Evolutionary conservation across 2,329 filamentous ascomycete species (phyloP), one percentile per base, ranked within the genome.

Genomic region (Tolypocladium tundrense): DNA sequence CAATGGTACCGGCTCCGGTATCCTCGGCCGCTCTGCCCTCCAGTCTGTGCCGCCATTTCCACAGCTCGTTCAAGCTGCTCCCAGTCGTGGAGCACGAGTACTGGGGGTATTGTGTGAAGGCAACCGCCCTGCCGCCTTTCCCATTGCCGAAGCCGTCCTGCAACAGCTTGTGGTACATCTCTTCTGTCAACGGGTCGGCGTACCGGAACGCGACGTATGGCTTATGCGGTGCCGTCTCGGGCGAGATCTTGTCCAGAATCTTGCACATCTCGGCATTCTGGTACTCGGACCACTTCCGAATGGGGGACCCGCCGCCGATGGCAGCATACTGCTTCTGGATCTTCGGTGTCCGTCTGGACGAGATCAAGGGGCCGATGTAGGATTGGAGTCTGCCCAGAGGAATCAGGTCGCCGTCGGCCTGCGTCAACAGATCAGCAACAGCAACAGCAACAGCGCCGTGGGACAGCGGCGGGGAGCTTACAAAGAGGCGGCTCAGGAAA

Each of bases 51-150:
- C 92, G 83, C 91, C 92, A 97, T 75, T 95, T 97, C 94, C 94
- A 99, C 41, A 99, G 76, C 75, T 99, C 94, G 68, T 99, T 99
- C 58, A 99, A 76, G 61, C 91, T 96, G 72, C 91, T 96, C 27
- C 94, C 94, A 0, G 94, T 99, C 1, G 94, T 99, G 24, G 91
- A 96, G 76, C 95, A 99, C 24, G 91, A 96, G 74, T 99, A 99
- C 72, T 99, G 94, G 2, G 94, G 94, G 67, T 99, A 99, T 73
- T 99, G 94, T 35, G 93, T 97, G 69, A 99, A 99, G 1, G 94
- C 94, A 5, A 99, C 91, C 1, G 95, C 94, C 59, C 94, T 84
- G 3, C 93, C 93, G n/a, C 92, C 92, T 60, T 85, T 90, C 5
- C 93, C 92, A 56, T 86, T 84, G 13, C 92, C 93, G 69, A 97